Evolutionary conservation across 2,329 filamentous ascomycete species (phyloP).

Genomic region (Cladosporium sp.): DNA sequence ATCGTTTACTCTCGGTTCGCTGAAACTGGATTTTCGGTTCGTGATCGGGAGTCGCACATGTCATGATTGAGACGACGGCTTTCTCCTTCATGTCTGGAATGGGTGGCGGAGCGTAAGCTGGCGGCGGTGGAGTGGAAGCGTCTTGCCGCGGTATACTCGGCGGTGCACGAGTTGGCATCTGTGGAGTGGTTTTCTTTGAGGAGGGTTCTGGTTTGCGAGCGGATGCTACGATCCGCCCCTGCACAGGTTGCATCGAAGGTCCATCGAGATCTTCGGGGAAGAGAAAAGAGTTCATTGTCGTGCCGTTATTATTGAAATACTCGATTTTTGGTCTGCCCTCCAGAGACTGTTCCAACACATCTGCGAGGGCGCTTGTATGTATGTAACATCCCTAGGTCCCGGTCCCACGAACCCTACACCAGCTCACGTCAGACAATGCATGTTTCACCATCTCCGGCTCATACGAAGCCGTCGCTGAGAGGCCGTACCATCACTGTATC

Average conservation of each 20-base stretch:
- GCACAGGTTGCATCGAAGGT: neutral
- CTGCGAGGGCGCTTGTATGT: too few relatives aligned
- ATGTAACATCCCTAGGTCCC: too few relatives aligned
- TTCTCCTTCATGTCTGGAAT: neutral
- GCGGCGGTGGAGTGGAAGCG: neutral
- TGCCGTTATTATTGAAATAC: neutral
- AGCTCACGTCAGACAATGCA: too few relatives aligned
- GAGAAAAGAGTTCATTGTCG: conserved; percentile 1
- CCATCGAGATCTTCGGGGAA: conserved; percentile 3
- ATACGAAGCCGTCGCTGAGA: too few relatives aligned
- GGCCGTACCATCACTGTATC: too few relatives aligned
- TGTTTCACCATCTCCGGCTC: too few relatives aligned
- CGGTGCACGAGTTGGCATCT: neutral
- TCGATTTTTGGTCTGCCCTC: too few relatives aligned
- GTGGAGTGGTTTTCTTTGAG: neutral
- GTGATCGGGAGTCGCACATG: neutral
- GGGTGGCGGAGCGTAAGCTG: neutral
- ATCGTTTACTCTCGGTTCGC: neutral
- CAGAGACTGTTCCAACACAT: too few relatives aligned
- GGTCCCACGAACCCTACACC: too few relatives aligned
- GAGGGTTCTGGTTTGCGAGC: neutral
- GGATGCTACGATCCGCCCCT: neutral
- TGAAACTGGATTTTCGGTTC: neutral
- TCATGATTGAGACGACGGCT: neutral
- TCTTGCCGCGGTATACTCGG: neutral